A percentile compares a stretch with the other conserved stretches of the same genome.
Evolutionary conservation across 2,329 filamentous ascomycete species (phyloP).

Genomic region (Paraphoma chrysanthemicola): DNA sequence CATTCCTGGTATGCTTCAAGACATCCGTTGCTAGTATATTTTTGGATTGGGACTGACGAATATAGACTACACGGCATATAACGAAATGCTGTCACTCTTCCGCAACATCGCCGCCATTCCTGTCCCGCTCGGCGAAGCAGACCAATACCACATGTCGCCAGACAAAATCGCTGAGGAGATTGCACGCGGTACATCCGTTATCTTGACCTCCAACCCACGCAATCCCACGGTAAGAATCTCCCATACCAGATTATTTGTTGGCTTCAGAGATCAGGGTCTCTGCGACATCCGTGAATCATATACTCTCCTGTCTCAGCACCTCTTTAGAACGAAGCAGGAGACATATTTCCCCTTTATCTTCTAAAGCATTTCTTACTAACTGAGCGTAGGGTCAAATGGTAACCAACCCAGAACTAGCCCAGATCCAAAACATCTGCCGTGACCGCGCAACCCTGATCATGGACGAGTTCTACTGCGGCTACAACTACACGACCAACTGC

Average conservation of each 20-base stretch:
- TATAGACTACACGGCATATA: constrained; percentile 88
- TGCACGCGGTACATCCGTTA: constrained; percentile 76
- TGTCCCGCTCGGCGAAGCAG: constrained; percentile 76
- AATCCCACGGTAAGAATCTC: constrained; percentile 79
- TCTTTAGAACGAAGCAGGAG: neutral
- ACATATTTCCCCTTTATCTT: neutral
- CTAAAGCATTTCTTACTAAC: neutral
- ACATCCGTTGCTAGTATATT: no score
- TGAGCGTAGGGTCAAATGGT: constrained; percentile 71
- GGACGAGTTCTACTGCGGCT: constrained; percentile 91
- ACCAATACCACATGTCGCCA: constrained; percentile 91
- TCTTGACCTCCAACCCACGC: constrained; percentile 92
- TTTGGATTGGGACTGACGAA: constrained; percentile 15
- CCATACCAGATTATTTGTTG: neutral
- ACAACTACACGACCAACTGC: constrained; percentile 93
- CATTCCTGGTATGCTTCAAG: constrained; percentile 62
- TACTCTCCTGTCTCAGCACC: neutral
- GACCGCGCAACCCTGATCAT: constrained; percentile 90
- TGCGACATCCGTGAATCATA: neutral
- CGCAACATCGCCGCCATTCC: constrained; percentile 68
- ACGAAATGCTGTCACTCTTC: constrained; percentile 95
- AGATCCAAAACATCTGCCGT: constrained; percentile 93
- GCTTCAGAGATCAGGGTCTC: neutral
- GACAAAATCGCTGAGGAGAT: constrained; percentile 94
- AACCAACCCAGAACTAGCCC: constrained; percentile 79